A percentile compares a stretch with the other conserved stretches of the same genome.
These are phyloP conservation scores for Agaricus blazei DNA, from an alignment of 768 basidiomycete species.

Conservation along the genomic window DNA sequence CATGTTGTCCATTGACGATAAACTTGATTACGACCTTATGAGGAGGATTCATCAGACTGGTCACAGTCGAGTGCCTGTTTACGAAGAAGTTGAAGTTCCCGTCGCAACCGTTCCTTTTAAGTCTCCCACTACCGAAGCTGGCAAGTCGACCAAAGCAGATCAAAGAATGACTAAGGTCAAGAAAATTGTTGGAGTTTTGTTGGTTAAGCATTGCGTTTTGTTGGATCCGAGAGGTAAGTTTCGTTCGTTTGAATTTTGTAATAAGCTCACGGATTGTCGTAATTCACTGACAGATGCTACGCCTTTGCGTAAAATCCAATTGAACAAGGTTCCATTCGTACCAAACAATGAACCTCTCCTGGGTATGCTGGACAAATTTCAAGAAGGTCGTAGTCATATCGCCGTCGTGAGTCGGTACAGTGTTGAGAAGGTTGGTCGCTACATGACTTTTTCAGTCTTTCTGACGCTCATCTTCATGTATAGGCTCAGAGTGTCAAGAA, in stretches of 20 bases:
- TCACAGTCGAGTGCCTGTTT: conserved; percentile 81
- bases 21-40: conserved; percentile 76
- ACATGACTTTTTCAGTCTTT: not conserved
- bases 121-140: not conserved
- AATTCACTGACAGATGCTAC: conserved; percentile 52
- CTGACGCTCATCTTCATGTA: not conserved
- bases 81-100: conserved; percentile 68
- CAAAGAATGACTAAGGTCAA: conserved; percentile 51
- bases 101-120: conserved; percentile 24
- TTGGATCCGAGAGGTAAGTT: conserved; percentile 74
- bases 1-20: conserved; percentile 84
- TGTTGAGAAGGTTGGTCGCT: conserved; percentile 43
- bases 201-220: conserved; percentile 87
- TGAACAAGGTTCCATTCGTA: conserved; percentile 84
- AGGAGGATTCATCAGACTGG: conserved; percentile 73
- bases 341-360: conserved; percentile 83
- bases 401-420: conserved; percentile 82
- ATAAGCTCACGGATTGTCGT: not conserved
- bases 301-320: conserved; percentile 75
- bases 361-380: conserved; percentile 82
- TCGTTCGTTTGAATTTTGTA: not conserved
- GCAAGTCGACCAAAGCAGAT: not conserved
- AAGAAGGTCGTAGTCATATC: conserved; percentile 89
- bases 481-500: conserved; percentile 77
- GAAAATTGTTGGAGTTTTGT: conserved; percentile 80